These are phyloP conservation scores for Gastrodia elata DNA, from an alignment of 106 monocot species.

Conservation along the genomic window DNA sequence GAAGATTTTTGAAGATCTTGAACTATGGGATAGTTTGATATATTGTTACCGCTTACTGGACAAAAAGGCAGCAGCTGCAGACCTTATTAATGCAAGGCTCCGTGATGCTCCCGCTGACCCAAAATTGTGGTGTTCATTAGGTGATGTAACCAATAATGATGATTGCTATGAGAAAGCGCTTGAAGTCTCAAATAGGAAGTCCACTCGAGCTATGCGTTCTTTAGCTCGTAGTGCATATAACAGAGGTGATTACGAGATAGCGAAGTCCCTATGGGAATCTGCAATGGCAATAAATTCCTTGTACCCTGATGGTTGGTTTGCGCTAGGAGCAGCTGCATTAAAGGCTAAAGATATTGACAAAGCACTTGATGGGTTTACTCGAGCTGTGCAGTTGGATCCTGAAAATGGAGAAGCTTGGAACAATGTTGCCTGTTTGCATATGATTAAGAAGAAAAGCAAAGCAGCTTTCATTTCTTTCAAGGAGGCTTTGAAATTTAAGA, in stretches of 20 bases:
- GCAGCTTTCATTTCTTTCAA: constrained; percentile 75
- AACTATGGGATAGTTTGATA: constrained; percentile 92
- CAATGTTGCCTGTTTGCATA: constrained; percentile 92
- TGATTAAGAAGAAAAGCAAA: constrained; percentile 62
- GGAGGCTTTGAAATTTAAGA: constrained; percentile 95
- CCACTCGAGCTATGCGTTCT: constrained; percentile 86
- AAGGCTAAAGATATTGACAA: constrained; percentile 85
- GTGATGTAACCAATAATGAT: constrained; percentile 88
- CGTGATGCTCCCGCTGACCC: constrained; percentile 59
- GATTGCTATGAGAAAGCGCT: constrained; percentile 76
- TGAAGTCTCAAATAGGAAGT: constrained; percentile 84
- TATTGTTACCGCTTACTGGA: constrained; percentile 73
- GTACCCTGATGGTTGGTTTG: constrained; percentile 94
- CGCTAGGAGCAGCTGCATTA: constrained; percentile 84
- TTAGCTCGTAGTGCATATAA: constrained; percentile 93
- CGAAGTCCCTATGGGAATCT: constrained; percentile 92
- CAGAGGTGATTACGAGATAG: constrained; percentile 60
- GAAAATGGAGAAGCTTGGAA: constrained; percentile 99
- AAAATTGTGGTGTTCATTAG: constrained; percentile 96
- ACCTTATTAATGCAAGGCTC: constrained; percentile 74
- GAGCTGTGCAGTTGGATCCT: constrained; percentile 94
- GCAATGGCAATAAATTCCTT: constrained; percentile 83
- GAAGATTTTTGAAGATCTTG: constrained; percentile 86
- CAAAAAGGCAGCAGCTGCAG: constrained; percentile 82
- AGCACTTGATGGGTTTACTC: constrained; percentile 89